Evolutionary conservation across 495 filamentous ascomycete genomes (phyloP).

Genomic region (Aspergillus bertholletiae): DNA sequence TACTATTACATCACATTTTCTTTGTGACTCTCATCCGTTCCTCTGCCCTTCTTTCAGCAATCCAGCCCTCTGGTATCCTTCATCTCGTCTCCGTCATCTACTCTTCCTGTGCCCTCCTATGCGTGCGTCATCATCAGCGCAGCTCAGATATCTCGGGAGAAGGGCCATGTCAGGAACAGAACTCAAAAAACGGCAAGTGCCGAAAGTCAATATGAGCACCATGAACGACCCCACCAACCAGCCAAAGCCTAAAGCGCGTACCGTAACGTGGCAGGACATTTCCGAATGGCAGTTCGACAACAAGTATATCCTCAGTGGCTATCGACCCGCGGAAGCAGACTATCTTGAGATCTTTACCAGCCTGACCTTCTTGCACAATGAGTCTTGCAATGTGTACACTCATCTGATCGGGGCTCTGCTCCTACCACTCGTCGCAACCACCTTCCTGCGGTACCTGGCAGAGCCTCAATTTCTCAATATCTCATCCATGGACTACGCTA

Average conservation of each 20-base stretch:
- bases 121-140: constrained; percentile 5
- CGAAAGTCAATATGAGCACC: constrained; percentile 4
- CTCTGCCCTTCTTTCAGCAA: neutral
- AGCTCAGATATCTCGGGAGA: constrained; percentile 5
- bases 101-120: neutral
- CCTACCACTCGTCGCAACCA: neutral
- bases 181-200: constrained; percentile 12
- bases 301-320: constrained; percentile 9
- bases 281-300: constrained; percentile 16
- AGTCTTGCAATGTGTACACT: constrained; percentile 13
- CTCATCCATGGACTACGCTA: constrained; percentile 12
- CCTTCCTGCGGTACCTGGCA: constrained; percentile 5
- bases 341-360: constrained; percentile 15
- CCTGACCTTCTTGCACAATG: constrained; percentile 8
- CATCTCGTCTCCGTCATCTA: neutral
- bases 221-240: constrained; percentile 3
- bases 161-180: constrained; percentile 7
- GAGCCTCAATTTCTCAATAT: constrained; percentile 6
- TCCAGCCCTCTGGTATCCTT: neutral
- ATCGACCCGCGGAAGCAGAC: constrained; percentile 7
- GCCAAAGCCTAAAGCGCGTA: neutral
- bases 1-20: neutral
- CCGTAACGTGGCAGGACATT: constrained; percentile 12
- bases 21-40: neutral
- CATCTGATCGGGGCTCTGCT: constrained; percentile 10